Conservation (phyloP, 2,329 filamentous ascomycete species). For the Sporothrix luriei region DNA sequence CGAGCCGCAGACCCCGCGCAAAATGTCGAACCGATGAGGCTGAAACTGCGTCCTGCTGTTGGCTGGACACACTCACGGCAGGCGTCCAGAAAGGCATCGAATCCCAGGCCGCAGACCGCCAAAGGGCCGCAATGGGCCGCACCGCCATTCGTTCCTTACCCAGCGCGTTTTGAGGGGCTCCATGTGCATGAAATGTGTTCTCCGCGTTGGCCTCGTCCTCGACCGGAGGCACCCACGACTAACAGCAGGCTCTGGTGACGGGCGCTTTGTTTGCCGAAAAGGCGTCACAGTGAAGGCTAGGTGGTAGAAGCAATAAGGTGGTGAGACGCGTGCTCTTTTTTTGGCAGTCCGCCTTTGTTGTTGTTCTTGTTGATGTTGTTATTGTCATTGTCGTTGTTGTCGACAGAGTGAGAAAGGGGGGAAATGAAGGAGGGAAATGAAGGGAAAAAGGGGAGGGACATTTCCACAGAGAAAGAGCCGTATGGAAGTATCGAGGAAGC, state of each 20-base stretch:
- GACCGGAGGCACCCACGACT: background rate
- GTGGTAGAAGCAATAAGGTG: background rate
- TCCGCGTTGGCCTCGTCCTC: background rate
- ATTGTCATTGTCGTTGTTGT: too few species aligned
- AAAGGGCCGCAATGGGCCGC: conserved; percentile 20
- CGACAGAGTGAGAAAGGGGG: background rate
- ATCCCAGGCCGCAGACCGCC: background rate
- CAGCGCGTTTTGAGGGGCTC: background rate
- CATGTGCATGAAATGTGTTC: background rate
- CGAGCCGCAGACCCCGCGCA: conserved; percentile 1
- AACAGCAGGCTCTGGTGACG: background rate
- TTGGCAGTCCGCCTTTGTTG: background rate
- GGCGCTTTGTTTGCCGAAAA: background rate
- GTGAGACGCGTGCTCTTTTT: background rate
- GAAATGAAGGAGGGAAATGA: background rate
- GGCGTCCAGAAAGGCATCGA: conserved; percentile 17
- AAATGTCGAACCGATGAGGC: conserved; percentile 4
- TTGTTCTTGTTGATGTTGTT: too few species aligned
- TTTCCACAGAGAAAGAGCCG: background rate
- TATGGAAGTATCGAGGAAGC: background rate
- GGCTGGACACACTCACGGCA: background rate
- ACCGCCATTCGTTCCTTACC: background rate
- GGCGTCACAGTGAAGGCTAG: background rate
- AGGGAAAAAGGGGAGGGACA: background rate
- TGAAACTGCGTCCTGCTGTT: background rate